phyloP scores from a whole-genome alignment of 2,329 filamentous ascomycete genomes.

The Atkinsonella hypoxylon region DNA sequence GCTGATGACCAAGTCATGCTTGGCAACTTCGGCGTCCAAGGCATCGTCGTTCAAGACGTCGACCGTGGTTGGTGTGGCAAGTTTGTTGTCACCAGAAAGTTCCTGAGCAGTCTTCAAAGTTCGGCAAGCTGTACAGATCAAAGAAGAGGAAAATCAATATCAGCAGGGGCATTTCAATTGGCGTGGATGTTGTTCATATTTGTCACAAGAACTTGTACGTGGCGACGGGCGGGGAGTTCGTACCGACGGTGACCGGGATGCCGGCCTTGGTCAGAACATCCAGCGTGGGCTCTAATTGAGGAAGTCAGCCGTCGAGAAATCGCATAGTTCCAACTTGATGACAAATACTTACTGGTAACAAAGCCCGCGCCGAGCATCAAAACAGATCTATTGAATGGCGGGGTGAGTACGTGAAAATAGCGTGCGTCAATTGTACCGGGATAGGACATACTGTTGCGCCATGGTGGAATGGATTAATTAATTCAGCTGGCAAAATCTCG shows the following conservation, averaged over 20 bases:
- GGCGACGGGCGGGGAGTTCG: too few relatives aligned
- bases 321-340: too few relatives aligned
- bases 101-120: constrained; percentile 67
- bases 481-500: neutral
- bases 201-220: too few relatives aligned
- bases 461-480: neutral
- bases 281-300: constrained; percentile 40
- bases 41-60: constrained; percentile 68
- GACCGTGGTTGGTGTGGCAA: constrained; percentile 66
- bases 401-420: neutral
- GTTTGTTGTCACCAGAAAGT: constrained; percentile 59
- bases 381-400: constrained; percentile 6
- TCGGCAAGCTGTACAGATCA: constrained; percentile 52
- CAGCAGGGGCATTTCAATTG: too few relatives aligned
- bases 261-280: constrained; percentile 50
- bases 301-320: neutral
- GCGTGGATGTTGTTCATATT: too few relatives aligned
- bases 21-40: constrained; percentile 67
- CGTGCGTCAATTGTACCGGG: neutral
- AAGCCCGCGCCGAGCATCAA: constrained; percentile 42
- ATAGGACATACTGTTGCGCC: constrained; percentile 6
- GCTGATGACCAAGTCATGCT: constrained; percentile 68
- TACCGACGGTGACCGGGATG: constrained; percentile 54
- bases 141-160: neutral
- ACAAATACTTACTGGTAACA: constrained; percentile 30